Evolutionary conservation across 768 basidiomycete genomes (phyloP).

Genomic region (Lactifluus rugatus): DNA sequence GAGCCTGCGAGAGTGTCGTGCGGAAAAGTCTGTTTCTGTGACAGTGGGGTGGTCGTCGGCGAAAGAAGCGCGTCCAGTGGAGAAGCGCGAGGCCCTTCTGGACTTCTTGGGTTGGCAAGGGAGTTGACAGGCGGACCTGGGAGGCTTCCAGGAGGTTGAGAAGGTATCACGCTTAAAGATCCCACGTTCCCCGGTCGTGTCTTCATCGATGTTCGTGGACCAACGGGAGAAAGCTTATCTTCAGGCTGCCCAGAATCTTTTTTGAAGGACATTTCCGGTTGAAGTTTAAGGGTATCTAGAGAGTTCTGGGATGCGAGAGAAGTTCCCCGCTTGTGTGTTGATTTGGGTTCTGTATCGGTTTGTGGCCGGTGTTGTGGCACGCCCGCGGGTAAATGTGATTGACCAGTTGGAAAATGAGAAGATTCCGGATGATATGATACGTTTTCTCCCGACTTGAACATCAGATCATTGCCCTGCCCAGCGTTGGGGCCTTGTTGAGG

Average conservation of each 20-base stretch:
- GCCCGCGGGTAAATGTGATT: not conserved
- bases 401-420: not conserved
- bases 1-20: constrained; percentile 15
- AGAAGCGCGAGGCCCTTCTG: not conserved
- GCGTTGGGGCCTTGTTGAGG: not conserved
- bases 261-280: not conserved
- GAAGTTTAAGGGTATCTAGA: not conserved
- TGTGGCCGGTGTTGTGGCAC: not conserved
- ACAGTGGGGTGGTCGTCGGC: constrained; percentile 19
- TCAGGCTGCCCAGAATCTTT: not conserved
- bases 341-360: not conserved
- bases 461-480: not conserved
- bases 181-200: not conserved
- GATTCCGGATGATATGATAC: not conserved
- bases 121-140: not conserved
- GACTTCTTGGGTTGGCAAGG: not conserved
- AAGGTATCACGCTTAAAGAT: not conserved
- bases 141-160: not conserved
- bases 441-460: not conserved
- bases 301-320: not conserved
- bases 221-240: not conserved
- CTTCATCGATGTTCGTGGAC: not conserved
- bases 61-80: constrained; percentile 27
- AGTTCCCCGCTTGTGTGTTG: not conserved
- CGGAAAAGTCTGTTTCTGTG: constrained; percentile 18